A percentile compares a stretch with the other conserved stretches of the same genome.
These are phyloP conservation scores for Phytophthora pseudosyringae DNA, from an alignment of 352 stramenopile genomes.

Conservation along the genomic window DNA sequence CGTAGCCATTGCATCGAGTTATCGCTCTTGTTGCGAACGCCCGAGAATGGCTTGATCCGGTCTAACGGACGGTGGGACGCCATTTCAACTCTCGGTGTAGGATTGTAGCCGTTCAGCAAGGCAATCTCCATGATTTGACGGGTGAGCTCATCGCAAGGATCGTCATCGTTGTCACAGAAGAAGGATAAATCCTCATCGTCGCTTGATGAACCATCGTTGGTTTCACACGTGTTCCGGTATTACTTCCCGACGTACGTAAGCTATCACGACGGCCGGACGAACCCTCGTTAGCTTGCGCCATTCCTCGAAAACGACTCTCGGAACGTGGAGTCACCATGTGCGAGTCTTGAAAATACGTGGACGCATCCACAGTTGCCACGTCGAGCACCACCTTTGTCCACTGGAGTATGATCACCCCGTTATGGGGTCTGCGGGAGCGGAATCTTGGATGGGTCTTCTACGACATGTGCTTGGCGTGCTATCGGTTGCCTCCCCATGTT, in stretches of 20 bases:
- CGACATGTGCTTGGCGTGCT: not conserved
- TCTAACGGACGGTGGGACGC: slow-evolving; percentile 1
- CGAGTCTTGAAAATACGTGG: not conserved
- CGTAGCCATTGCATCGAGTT: slow-evolving; percentile 11
- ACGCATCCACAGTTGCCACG: not conserved
- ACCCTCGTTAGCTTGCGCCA: no score
- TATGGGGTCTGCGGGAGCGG: not conserved
- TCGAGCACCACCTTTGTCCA: not conserved
- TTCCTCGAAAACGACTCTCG: no score
- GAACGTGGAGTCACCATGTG: not conserved
- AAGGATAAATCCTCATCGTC: no score
- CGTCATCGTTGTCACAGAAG: no score
- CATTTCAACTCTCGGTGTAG: not conserved
- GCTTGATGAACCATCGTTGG: no score
- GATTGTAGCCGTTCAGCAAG: no score
- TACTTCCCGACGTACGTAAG: no score
- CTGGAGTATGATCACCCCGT: not conserved
- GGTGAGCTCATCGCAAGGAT: no score
- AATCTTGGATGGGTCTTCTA: not conserved
- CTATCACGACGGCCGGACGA: no score
- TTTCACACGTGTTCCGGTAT: no score
- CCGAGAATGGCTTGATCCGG: not conserved
- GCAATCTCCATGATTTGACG: no score
- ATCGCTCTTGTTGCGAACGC: slow-evolving; percentile 1
- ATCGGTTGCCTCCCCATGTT: not conserved